Conservation (phyloP, 306 rosid species). For the Pyrus pyrifolia region DNA sequence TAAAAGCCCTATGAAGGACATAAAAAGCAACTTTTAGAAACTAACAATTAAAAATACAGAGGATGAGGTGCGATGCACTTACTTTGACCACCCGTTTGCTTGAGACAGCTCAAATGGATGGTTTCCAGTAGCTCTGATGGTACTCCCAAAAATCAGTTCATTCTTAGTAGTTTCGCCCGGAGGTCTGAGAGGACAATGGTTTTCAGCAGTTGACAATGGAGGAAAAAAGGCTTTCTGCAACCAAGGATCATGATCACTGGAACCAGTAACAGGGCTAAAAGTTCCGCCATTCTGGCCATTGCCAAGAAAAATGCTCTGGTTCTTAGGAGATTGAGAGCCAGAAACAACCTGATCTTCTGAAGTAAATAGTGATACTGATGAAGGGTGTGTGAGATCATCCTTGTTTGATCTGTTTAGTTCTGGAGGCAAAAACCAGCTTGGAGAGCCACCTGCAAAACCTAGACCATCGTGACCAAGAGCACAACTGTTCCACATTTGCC, state of each 20-base stretch:
- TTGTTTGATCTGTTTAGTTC: conserved; percentile 55
- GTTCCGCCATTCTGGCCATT: conserved; percentile 65
- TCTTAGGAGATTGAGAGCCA: conserved; percentile 55
- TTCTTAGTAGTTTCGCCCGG: conserved; percentile 53
- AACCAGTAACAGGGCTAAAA: conserved; percentile 52
- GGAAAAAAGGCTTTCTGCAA: conserved; percentile 58
- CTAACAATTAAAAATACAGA: background rate
- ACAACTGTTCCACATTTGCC: conserved; percentile 93
- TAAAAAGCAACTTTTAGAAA: conserved; percentile 10
- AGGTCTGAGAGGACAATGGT: conserved; percentile 32
- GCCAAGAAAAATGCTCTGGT: conserved; percentile 59
- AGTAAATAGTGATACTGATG: conserved; percentile 70
- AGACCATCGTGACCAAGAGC: conserved; percentile 95
- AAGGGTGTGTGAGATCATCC: conserved; percentile 62
- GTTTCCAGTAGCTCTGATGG: conserved; percentile 44
- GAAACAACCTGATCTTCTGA: conserved; percentile 63
- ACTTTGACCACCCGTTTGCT: conserved; percentile 73
- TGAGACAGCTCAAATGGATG: conserved; percentile 59
- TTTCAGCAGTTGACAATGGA: conserved; percentile 57
- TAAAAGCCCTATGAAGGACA: background rate
- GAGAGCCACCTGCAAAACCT: conserved; percentile 74
- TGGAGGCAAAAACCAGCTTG: conserved; percentile 70
- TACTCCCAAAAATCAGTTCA: conserved; percentile 65
- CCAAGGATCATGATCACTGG: conserved; percentile 79
- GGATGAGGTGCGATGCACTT: conserved; percentile 35